Base-by-base conservation (phyloP, 805 yeast genomes). In the Sungouiozyma intestinalis region DNA sequence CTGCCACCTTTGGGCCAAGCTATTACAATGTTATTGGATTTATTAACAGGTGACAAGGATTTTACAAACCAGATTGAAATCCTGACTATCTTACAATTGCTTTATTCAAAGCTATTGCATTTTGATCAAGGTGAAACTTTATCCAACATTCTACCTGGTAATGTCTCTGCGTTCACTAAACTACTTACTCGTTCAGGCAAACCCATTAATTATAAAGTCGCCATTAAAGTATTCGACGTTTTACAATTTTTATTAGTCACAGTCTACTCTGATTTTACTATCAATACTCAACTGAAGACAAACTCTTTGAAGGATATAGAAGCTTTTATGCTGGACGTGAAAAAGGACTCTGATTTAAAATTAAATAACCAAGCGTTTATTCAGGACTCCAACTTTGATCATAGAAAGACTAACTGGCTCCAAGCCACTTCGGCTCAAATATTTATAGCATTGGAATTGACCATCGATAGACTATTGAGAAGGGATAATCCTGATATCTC, bases 361-460 rank as follows among this genome's bases (percentile, higher is more conserved):
- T 37, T 37, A 24, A 20, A 18, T 11, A 20, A 27, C 17, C 14
- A 29, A 11, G 36, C 15, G n/a, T n/a, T 19, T 5, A 15, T 37
- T 13, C 17, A 13, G 15, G 38, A 27, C 4, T 16, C 19, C 14
- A 38, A 35, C 15, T 15, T 24, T 11, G 7, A 16, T 31, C 71
- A 67, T 46, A 62, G 83, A 51, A 68, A 74, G 3, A 62, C 63
- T 5, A 49, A 69, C 14, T 79, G 85, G 85, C 53, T 77, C n/a
- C 63, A 55, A 13, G 77, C 72, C 0, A 76, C 82, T 0, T 58
- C 72, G 3, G 50, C 57, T 15, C 84, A 79, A 50, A 62, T 77
- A 2, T 62, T 63, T 38, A 55, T 68, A 15, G 75, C 80, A 0
- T 44, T 79, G 4, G 56, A 62, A 18, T 49, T 64, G 2, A 57